Evolutionary conservation across 148 eudicot species (phyloP).

Genomic region (Vaccinium vitisidaea): DNA sequence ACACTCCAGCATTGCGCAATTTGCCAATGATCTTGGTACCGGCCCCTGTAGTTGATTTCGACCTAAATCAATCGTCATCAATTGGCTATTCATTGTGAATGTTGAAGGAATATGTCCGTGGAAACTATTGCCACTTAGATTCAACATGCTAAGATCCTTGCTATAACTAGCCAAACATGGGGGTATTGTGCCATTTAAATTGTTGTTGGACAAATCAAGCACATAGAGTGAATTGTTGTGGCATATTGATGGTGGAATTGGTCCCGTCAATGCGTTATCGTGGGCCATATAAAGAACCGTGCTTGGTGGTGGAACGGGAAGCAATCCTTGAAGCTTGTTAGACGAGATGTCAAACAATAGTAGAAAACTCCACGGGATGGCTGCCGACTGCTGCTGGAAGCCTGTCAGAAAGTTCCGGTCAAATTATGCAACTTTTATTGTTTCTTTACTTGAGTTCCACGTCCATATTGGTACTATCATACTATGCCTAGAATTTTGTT

Average conservation of each 20-base stretch:
- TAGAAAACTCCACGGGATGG: conserved; percentile 21
- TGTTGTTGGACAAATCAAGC: background rate
- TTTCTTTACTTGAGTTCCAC: conserved; percentile 20
- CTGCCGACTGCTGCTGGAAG: background rate
- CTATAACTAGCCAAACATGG: no score
- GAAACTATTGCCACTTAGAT: no score
- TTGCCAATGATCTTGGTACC: no score
- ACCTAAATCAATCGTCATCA: no score
- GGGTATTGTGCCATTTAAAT: no score
- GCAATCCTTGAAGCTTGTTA: conserved; percentile 23
- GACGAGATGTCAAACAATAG: background rate
- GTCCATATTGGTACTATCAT: conserved; percentile 21
- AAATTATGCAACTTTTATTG: background rate
- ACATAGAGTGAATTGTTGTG: background rate
- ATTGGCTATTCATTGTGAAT: no score
- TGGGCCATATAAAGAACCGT: background rate
- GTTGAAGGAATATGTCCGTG: no score
- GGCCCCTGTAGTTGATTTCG: no score
- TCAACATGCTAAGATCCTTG: no score
- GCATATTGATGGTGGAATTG: background rate
- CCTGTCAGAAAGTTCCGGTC: conserved; percentile 16
- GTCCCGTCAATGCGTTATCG: background rate
- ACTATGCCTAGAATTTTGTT: conserved; percentile 6
- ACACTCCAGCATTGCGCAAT: no score
- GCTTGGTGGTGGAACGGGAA: conserved; percentile 25